Evolutionary conservation across 2,329 filamentous ascomycete species (phyloP), one percentile per base, ranked within the genome.

Genomic region (Exophiala sp.): DNA sequence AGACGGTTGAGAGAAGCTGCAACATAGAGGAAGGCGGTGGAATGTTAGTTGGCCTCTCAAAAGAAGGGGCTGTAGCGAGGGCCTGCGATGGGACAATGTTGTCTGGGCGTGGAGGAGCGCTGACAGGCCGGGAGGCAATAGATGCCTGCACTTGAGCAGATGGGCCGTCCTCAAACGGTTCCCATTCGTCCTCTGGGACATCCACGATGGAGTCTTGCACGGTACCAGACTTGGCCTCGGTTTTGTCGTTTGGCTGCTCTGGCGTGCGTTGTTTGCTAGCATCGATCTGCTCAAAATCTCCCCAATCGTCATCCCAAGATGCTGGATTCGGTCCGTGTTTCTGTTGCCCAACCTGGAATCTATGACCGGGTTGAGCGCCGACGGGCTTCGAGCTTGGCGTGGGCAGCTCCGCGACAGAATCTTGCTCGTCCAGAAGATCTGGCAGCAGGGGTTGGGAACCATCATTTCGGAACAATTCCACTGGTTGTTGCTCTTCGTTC

Each of bases 11-110:
- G 58, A 95, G 88, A 6, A 88, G 68, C 7, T 86, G 82, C 18
- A 97, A 75, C 11, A 97, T 73, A 16, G 95, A 77, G 1, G 87
- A 87, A 1, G 91, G 91, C 3, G 91, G 91, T 8, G 91, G 91
- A 6, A 96, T 82, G 63, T 95, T 96, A 14, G 82, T 88, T 3
- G 89, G 89, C 4, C 88, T 85, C 52, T 57, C 21, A 13, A 40
- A 47, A 18, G 18, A 21, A 37, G 51, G 24, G 10, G 18, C 19
- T 6, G 18, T 16, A 32, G 6, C 7, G n/a, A 21, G 19, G 3
- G 3, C 16, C 11, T 14, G 40, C 14, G 23, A 24, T 9, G 53
- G 53, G 16, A 11, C 34, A 18, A 5, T 13, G 6, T 37, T 6
- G 34, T 3, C 29, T n/a, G 11, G 11, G 3, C 29, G 7, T 9